These are phyloP conservation scores for Coniferiporia sulphurascens DNA, from an alignment of 1,284 basidiomycete species.

Conservation along the genomic window DNA sequence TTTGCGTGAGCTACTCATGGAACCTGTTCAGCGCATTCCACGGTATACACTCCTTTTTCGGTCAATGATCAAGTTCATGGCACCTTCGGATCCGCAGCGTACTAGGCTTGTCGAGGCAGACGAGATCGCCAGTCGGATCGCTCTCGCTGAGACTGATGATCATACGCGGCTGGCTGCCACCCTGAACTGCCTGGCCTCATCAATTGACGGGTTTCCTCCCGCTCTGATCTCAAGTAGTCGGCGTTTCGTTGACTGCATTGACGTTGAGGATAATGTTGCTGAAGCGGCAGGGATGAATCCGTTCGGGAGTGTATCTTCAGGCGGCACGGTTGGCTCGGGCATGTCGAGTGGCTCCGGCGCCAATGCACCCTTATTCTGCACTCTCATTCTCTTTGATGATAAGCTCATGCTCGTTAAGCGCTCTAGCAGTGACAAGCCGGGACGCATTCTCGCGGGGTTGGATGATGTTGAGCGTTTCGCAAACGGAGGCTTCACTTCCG, in stretches of 20 bases:
- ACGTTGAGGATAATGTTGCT: conserved; percentile 79
- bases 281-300: conserved; percentile 34
- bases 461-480: conserved; percentile 80
- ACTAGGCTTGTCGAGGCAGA: conserved; percentile 82
- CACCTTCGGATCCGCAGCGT: conserved; percentile 71
- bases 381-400: conserved; percentile 93
- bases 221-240: conserved; percentile 82
- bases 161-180: conserved; percentile 86
- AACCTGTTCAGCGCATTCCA: conserved; percentile 98
- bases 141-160: conserved; percentile 88
- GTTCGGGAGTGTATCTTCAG: conserved; percentile 16
- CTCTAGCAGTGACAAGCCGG: conserved; percentile 69
- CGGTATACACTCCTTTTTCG: conserved; percentile 93
- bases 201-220: conserved; percentile 89
- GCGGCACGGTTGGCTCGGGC: conserved; percentile 13
- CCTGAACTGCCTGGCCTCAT: conserved; percentile 81
- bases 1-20: conserved; percentile 92
- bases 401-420: conserved; percentile 91
- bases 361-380: conserved; percentile 63
- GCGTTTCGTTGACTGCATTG: conserved; percentile 88
- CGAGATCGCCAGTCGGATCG: conserved; percentile 86
- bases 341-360: not conserved
- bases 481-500: conserved; percentile 39
- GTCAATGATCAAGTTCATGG: conserved; percentile 86
- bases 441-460: conserved; percentile 73